Conservation (phyloP, 345 rosid genomes). For the Toxicodendron radicans region DNA sequence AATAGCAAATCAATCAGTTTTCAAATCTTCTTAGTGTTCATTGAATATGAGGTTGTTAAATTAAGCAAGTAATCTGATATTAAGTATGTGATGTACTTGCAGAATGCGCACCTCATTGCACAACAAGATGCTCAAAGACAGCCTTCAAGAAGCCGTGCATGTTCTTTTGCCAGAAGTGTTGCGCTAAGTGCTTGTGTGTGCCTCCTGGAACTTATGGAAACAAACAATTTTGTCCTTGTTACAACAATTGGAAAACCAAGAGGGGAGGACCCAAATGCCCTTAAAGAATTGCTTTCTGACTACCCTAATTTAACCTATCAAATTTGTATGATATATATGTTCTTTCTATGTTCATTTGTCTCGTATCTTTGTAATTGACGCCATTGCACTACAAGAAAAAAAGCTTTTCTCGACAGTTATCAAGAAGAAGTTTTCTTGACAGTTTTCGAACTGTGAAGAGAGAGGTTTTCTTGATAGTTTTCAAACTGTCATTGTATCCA, state of each 20-base stretch:
- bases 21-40: too few relatives aligned
- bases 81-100: slow-evolving; percentile 7
- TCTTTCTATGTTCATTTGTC: background rate
- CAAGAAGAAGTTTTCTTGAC: too few relatives aligned
- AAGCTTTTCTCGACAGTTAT: too few relatives aligned
- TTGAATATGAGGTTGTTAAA: background rate
- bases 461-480: too few relatives aligned
- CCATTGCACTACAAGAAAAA: too few relatives aligned
- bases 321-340: background rate
- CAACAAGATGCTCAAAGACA: slow-evolving; percentile 51
- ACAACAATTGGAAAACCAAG: slow-evolving; percentile 58
- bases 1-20: too few relatives aligned
- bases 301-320: background rate
- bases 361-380: background rate
- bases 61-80: background rate
- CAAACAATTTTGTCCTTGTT: slow-evolving; percentile 62
- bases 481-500: too few relatives aligned
- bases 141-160: slow-evolving; percentile 54
- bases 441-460: too few relatives aligned
- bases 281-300: slow-evolving; percentile 6
- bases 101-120: slow-evolving; percentile 49
- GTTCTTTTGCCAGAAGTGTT: slow-evolving; percentile 67
- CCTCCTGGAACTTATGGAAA: slow-evolving; percentile 63
- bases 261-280: slow-evolving; percentile 65
- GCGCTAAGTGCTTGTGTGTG: slow-evolving; percentile 65